Base-by-base conservation (phyloP, 495 filamentous ascomycete species). In the Geoglossum glabrum region DNA sequence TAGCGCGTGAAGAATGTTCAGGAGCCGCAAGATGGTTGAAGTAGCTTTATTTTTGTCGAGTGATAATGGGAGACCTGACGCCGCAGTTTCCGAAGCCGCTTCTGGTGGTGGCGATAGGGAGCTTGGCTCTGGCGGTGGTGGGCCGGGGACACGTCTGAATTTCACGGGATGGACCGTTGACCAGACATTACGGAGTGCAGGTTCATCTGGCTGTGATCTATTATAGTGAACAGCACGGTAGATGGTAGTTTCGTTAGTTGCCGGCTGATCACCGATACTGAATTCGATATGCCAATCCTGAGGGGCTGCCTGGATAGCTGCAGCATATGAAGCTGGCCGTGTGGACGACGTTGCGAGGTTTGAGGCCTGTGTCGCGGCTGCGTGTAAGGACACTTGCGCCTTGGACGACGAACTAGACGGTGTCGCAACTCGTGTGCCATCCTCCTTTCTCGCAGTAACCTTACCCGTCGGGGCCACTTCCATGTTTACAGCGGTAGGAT, bases 281-380 rank as follows among this genome's bases (percentile, higher is more conserved):
- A 99, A 99, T 64, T 97, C 87, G 45, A 99, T 86, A 63, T 99
- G 92, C 93, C 93, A 99, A 65, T 97, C 92, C 59, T 89, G 84
- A n/a, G 89, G 87, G 4, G 78, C 67, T 28, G 80, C 64, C 62
- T 86, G 83, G 62, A 92, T 78, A 5, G 88, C 87, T 36, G 85
- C 86, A 17, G 88, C 84, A 65, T 95, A 95, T 0, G 88, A 90
- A 68, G 79, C 73, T 1, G 78, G 72, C 25, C 77, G 71, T 17
- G 74, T 69, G 54, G 79, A 74, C 61, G 74, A 58, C 45, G 72
- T 62, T 62, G 72, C 61, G 45, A 66, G 49, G 19, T 66, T 62
- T 1, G 67, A 55, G 17, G 65, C 66, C 23, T 67, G 61, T 26
- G 61, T 54, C 61, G 69, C 59, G 61, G 69, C 54, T 64, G 63